Base-by-base conservation (phyloP, 805 yeast species). In the Candida saitoana region DNA sequence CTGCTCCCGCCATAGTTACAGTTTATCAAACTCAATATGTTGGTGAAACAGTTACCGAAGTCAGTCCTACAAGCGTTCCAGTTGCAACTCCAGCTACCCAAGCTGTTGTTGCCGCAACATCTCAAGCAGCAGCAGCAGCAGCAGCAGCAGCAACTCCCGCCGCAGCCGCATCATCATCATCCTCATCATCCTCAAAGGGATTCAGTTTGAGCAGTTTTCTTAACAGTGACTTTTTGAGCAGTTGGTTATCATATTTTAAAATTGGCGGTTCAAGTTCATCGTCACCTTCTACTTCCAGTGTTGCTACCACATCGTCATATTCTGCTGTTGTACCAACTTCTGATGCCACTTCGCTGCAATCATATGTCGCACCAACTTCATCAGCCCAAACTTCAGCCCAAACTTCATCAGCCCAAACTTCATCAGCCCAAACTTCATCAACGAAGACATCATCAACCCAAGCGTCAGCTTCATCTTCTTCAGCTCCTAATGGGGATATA, bases 1-100 rank as follows among this genome's bases (percentile, higher is more conserved):
- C 61, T 8, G 62, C 61, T n/a, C 61, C 62, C 3, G 47, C 42
- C 14, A 47, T 56, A 14, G 53, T 55, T n/a, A 59, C 62, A 8
- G 51, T 57, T 3, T 52, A 40, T 34, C 49, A 57, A 46, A 34
- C 49, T 5, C 27, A 45, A 18, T 36, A 40, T 11, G 38, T 37
- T 12, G 22, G 32, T 14, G 47, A 36, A 9, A 48, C 50, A 5
- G 46, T 47, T 3, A 41, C 41, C 4, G 40, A 48, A 5, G 30
- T 44, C 4, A 31, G 46, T n/a, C 15, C 50, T 8, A 37, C 49
- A 18, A 31, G 46, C 4, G 37, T 42, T 16, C 48, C 46, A 6
- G 42, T 39, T 12, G 25, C 35, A 14, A 27, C 45, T 17, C 32
- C 45, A 17, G 39, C 37, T 12, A 24, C 46, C 12, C 43, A 50